Conservation (phyloP, 2,329 filamentous ascomycete species). For the Penicillium oxalicum region DNA sequence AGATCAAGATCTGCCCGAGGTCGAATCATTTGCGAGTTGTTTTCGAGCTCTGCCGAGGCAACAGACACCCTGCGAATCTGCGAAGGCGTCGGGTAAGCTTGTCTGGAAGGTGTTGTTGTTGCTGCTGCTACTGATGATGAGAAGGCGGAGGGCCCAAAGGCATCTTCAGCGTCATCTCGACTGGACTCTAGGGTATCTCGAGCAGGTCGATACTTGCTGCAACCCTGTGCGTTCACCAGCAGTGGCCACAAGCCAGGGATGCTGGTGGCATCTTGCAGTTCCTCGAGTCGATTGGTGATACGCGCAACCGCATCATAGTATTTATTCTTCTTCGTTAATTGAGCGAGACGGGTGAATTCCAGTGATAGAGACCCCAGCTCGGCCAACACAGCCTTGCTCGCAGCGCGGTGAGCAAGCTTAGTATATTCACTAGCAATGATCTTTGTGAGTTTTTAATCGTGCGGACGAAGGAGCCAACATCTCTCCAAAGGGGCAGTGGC, state of each 20-base stretch:
- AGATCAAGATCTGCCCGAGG: constrained; percentile 18
- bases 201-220: constrained; percentile 45
- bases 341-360: constrained; percentile 84
- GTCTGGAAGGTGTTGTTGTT: background rate
- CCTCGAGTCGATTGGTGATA: constrained; percentile 72
- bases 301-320: constrained; percentile 88
- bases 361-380: constrained; percentile 75
- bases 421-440: constrained; percentile 42
- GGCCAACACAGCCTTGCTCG: constrained; percentile 51
- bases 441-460: constrained; percentile 1
- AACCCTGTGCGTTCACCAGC: constrained; percentile 71
- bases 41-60: constrained; percentile 20
- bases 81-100: constrained; percentile 2
- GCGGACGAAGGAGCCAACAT: background rate
- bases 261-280: constrained; percentile 64
- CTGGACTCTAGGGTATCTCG: constrained; percentile 10
- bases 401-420: constrained; percentile 59
- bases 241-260: constrained; percentile 78
- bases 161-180: constrained; percentile 3
- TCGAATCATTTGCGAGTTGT: constrained; percentile 21
- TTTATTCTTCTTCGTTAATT: constrained; percentile 71
- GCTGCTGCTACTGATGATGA: background rate
- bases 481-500: background rate
- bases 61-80: constrained; percentile 7
- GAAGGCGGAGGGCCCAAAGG: background rate